Evolutionary conservation across 108 stramenopile genomes (phyloP), one percentile per base, ranked within the genome.

Genomic region (Cylindrotheca closterium): DNA sequence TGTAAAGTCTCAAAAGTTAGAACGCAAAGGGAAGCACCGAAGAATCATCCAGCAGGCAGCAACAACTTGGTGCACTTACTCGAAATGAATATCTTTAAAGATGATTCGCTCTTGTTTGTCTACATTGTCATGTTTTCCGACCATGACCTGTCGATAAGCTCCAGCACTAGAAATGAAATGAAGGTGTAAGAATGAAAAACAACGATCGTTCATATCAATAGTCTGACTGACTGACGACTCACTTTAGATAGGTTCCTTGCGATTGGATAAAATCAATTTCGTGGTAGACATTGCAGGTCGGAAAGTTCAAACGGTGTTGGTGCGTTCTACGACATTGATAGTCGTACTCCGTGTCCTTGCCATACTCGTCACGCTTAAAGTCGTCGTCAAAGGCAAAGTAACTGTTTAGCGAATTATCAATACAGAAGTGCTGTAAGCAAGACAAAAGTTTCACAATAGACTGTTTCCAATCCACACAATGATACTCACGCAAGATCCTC

Each of bases 241-340:
- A 42, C 37, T 42, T 42, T 15, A 42, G 15, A 42, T 42, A 42
- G 7, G 7, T 42, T 15, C 10, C 37, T 42, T 15, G 37, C 37
- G 37, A 42, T 42, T 42, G 10, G 37, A 42, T 42, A 42, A 42
- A 42, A 15, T 7, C 7, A 10, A 58, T 62, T 58, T 83, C 76
- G 68, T 84, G 84, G 19, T 87, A 77, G 21, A 61, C 58, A 62
- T 90, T 90, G 63, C 89, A 90, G 31, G 67, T 90, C 17, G 85
- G 89, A 58, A 73, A 64, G 33, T 72, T 58, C 18, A 49, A 28
- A 61, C 72, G 61, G 64, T 84, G 78, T 42, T 59, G 67, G 15
- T 45, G 33, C 0, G 74, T 71, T 12, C 78, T 53, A 10, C 70
- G 80, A 61, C 87, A 88, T 1, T 58, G 17, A 10, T 55, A 23